Percentiles rank a stretch among this genome's conserved stretches.
Evolutionary conservation across 2,329 filamentous ascomycete species (phyloP).

Genomic region (Colletotrichum sp.): DNA sequence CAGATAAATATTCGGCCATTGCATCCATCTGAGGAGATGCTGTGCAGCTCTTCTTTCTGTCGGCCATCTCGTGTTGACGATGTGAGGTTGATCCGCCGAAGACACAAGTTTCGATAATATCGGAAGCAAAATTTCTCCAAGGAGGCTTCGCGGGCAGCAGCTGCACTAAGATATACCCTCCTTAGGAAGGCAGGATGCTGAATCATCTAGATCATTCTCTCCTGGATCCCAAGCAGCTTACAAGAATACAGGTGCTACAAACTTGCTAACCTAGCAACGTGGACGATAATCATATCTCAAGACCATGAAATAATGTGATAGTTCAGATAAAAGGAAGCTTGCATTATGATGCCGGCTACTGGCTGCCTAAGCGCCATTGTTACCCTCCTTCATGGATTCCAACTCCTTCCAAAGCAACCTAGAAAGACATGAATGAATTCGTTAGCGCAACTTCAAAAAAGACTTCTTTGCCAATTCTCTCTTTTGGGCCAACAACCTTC

Average conservation of each 20-base stretch:
- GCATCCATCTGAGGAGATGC: too few species aligned
- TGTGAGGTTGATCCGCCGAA: not conserved
- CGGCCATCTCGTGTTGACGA: not conserved
- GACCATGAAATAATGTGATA: not conserved
- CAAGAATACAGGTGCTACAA: not conserved
- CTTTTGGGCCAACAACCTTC: conserved; percentile 24
- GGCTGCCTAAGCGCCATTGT: not conserved
- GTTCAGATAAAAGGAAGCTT: not conserved
- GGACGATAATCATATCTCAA: not conserved
- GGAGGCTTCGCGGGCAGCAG: not conserved
- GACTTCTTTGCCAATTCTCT: conserved; percentile 9
- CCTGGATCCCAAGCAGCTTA: not conserved
- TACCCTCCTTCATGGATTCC: not conserved
- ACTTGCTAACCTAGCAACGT: not conserved
- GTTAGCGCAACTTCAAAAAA: not conserved
- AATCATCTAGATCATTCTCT: not conserved
- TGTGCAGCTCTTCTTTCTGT: too few species aligned
- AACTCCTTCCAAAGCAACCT: not conserved
- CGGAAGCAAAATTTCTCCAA: not conserved
- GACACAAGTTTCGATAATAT: not conserved
- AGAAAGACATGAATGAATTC: not conserved
- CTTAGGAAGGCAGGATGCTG: not conserved
- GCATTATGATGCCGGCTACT: not conserved
- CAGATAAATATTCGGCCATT: too few species aligned
- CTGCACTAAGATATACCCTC: not conserved